Base-by-base conservation (phyloP, 441 rosid genomes). In the Populus tomentosa region DNA sequence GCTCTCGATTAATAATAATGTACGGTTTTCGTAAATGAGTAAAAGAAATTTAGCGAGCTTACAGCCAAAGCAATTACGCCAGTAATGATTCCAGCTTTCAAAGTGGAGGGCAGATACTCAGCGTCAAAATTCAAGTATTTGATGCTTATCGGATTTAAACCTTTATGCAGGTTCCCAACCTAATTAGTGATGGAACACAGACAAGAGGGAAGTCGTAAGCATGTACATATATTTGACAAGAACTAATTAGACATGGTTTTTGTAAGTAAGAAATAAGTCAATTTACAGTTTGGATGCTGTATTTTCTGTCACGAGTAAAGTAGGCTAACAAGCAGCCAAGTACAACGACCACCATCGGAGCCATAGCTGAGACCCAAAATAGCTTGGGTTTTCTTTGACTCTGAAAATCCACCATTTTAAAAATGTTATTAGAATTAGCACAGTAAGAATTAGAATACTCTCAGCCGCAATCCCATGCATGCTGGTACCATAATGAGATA, bases 291-390 rank as follows among this genome's bases (percentile, higher is more conserved):
- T 82, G 82, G 77, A 95, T 87, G 24, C 98, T 96, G 72, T 90
- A 88, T 65, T 86, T 85, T 13, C 87, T 83, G 3, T 82, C 93
- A 10, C 86, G 85, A 14, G 84, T 86, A 26, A 93, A 77, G 77
- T 81, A 93, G 50, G 96, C 90, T 71, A 93, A 87, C 38, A 90
- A 69, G 64, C 98, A 90, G 26, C 99, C 99, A 5, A 89, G 77
- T 20, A 90, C 42, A 36, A 95, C 98, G 0, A 88, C 84, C 71
- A 82, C 80, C 92, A 95, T 88, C 35, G 99, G 99, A 79, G 94
- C 88, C 79, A 93, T 82, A 10, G 99, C 99, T 7, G 98, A 89
- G 62, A 91, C 89, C 99, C 97, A 95, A 78, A 95, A 95, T 50
- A 92, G 83, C 81, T 86, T 93, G 73, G 99, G 95, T 1, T 85